Base-by-base conservation (phyloP, 371 early-diverging fungal genomes). In the Mortierella sp. region DNA sequence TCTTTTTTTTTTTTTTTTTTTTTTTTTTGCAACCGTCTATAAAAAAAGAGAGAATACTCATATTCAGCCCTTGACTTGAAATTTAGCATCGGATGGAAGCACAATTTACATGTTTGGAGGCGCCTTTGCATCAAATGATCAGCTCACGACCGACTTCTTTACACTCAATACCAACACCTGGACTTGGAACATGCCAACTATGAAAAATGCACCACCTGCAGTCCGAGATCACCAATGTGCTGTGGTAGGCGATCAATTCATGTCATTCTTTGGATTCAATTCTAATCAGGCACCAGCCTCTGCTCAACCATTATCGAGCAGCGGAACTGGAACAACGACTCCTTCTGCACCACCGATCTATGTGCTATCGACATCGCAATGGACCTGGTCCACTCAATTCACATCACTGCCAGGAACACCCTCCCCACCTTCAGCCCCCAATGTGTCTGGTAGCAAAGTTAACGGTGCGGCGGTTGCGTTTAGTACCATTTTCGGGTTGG, bases 221-320 rank as follows among this genome's bases (percentile, higher is more conserved):
- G 81, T 80, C 4, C 67, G 75, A 24, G 75, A 80, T 24, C 81
- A 80, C 28, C 71, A 74, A 45, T 80, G 81, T 61, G 63, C 75
- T 59, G 55, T 74, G n/a, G 68, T 80, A 0, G 81, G 81, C 32
- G 72, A 80, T n/a, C 81, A 80, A 52, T 65, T 80, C 48, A n/a
- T 80, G 19, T 65, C 81, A 0, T 21, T 80, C 16, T 24, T 80
- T 9, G 81, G 81, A 1, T 80, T 80, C 66, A 80, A 80, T 45
- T 21, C 36, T 24, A 80, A 80, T 41, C 59, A 64, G 13, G 73
- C 48, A 40, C 79, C 79, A 10, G 70, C 74, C 5, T 70, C 73
- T 15, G 21, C 15, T 47, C 5, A 10, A 47, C 11, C 67, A 0
- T 55, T 50, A 2, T 24, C 70, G 6, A 40, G 19, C 22, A 48